Base-by-base conservation (phyloP, 2,329 filamentous ascomycete species). In the Paracorniculantispora psalliotae region DNA sequence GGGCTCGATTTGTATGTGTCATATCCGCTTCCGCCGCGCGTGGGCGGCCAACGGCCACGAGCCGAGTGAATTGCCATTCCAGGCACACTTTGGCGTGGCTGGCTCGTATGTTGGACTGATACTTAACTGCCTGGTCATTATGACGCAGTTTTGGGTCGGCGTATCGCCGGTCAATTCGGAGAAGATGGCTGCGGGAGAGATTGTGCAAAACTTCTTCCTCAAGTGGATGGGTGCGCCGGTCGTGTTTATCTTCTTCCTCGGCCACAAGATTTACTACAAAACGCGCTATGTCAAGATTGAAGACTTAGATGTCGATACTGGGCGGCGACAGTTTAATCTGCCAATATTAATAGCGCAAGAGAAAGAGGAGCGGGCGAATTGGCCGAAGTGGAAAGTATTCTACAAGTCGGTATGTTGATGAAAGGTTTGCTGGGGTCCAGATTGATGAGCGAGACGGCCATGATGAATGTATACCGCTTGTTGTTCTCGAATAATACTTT, bases 61-160 rank as follows among this genome's bases (percentile, higher is more conserved):
- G 9, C 75, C 91, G 17, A 77, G 85, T 50, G 88, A 93, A 66
- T 78, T 96, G 10, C 87, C 90, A 3, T 96, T 91, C 77, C 77
- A 73, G 37, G 88, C 88, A 0, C 88, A 92, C 68, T 81, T 87
- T 2, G 91, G 91, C 57, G 74, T 91, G 4, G 67, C 82, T 13
- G 91, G 91, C 7, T 92, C 89, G 1, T 96, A 85, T 79, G 63
- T 92, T 28, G 91, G 91, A n/a, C 79, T 94, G 57, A 62, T 77
- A 35, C 82, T 93, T 69, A 93, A 93, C 72, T 63, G 79, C 21
- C 74, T 93, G 13, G 84, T 93, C 15, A 78, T 96, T 19, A 69
- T 88, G 43, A 88, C 88, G 1, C 90, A 94, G 69, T 91, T 92
- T 74, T 94, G 90, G 88, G 85, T 87, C 43, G 89, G 88, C 25